Conservation (phyloP, 148 eudicot species). For the Heliamphora exappendiculata region DNA sequence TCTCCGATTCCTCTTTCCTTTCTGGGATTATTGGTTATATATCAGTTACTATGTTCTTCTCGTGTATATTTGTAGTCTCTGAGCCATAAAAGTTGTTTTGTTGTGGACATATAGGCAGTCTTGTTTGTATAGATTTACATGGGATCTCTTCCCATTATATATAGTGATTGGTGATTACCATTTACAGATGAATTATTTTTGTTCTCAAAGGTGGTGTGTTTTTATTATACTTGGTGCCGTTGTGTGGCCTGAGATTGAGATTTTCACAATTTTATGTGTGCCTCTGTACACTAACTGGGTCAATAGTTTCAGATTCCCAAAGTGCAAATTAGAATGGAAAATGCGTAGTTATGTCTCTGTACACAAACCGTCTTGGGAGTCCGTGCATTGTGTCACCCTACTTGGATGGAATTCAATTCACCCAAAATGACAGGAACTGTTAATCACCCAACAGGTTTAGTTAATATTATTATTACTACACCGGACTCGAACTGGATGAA, state of each 20-base stretch:
- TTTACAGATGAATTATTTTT: not conserved
- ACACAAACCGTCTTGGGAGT: too few species aligned
- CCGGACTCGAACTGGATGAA: too few species aligned
- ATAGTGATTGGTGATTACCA: not conserved
- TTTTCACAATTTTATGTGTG: not conserved
- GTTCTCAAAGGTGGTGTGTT: not conserved
- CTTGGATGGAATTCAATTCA: too few species aligned
- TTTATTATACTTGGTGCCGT: not conserved
- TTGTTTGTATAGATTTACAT: not conserved
- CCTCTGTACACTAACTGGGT: not conserved
- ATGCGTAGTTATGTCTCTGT: too few species aligned
- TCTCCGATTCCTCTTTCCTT: not conserved
- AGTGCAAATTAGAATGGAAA: too few species aligned
- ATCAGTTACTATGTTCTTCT: conserved; percentile 3
- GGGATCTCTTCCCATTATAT: not conserved
- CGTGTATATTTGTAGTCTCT: conserved; percentile 2
- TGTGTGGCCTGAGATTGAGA: not conserved
- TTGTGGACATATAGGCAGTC: not conserved
- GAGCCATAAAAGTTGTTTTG: not conserved
- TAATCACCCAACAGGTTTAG: too few species aligned
- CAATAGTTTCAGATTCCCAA: not conserved
- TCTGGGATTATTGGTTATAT: not conserved
- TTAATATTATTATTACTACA: too few species aligned
- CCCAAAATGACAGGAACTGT: too few species aligned
- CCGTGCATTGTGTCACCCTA: too few species aligned